phyloP scores from a whole-genome alignment of 164 flowering plant species.

The Vitis rupestris region DNA sequence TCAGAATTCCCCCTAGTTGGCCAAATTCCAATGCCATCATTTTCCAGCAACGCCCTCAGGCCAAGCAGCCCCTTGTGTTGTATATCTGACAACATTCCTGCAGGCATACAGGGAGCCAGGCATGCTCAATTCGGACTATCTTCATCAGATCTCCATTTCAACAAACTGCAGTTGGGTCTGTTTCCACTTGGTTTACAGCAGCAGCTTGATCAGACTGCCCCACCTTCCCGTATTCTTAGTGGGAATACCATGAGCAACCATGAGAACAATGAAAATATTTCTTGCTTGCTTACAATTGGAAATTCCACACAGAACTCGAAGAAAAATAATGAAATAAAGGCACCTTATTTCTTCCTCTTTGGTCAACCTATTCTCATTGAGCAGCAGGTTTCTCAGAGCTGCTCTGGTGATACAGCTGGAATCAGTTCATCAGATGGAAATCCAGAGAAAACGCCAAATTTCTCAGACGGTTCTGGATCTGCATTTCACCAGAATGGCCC shows the following conservation, averaged over 20 bases:
- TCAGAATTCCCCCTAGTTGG: conserved; percentile 27
- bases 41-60: conserved; percentile 23
- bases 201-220: conserved; percentile 17
- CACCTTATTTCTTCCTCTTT: conserved; percentile 41
- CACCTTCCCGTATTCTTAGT: conserved; percentile 14
- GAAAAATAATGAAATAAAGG: conserved; percentile 22
- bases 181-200: conserved; percentile 26
- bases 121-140: conserved; percentile 45
- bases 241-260: conserved; percentile 8
- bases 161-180: conserved; percentile 31
- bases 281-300: conserved; percentile 43
- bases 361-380: conserved; percentile 52
- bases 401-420: conserved; percentile 34
- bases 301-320: conserved; percentile 21
- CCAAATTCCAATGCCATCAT: conserved; percentile 38
- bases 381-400: conserved; percentile 38
- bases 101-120: conserved; percentile 81
- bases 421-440: conserved; percentile 37
- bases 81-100: conserved; percentile 36
- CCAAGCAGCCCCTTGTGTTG: conserved; percentile 33
- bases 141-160: conserved; percentile 35
- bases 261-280: conserved; percentile 19
- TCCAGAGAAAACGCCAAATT: conserved; percentile 26
- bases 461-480: conserved; percentile 39
- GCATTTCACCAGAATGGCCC: conserved; percentile 21